These are phyloP conservation scores for Diospyros lotus DNA, from an alignment of 148 eudicot genomes.

Conservation along the genomic window DNA sequence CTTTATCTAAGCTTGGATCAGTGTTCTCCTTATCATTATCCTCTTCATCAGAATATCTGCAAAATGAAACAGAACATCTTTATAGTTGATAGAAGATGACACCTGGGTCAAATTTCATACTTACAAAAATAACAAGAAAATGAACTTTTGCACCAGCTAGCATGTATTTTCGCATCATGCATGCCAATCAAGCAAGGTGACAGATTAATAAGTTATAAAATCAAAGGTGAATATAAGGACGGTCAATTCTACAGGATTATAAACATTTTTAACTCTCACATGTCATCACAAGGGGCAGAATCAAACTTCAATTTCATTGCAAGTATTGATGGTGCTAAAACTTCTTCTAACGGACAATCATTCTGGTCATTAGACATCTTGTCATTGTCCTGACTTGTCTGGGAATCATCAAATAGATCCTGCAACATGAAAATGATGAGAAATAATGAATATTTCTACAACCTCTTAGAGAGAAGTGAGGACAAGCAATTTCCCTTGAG, in stretches of 20 bases:
- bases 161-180: neutral
- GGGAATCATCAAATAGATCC: constrained; percentile 74
- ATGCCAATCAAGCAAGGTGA: neutral
- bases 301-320: constrained; percentile 69
- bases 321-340: constrained; percentile 59
- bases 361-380: constrained; percentile 28
- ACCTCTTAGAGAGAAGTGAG: neutral
- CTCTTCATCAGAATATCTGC: constrained; percentile 75
- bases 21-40: constrained; percentile 73
- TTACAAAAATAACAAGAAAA: neutral
- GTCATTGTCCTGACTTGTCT: constrained; percentile 36
- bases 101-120: neutral
- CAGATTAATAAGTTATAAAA: neutral
- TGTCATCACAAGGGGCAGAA: constrained; percentile 68
- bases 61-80: constrained; percentile 11
- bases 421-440: constrained; percentile 20
- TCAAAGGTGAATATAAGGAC: neutral
- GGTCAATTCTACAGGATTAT: constrained; percentile 1
- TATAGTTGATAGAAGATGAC: neutral
- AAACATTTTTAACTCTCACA: constrained; percentile 33
- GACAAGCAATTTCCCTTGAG: neutral
- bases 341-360: constrained; percentile 42
- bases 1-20: constrained; percentile 30
- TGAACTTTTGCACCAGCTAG: neutral
- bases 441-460: neutral